A percentile compares a stretch with the other conserved stretches of the same genome.
These are phyloP conservation scores for Phaeolepiota aurea DNA, from an alignment of 768 basidiomycete species.

Conservation along the genomic window DNA sequence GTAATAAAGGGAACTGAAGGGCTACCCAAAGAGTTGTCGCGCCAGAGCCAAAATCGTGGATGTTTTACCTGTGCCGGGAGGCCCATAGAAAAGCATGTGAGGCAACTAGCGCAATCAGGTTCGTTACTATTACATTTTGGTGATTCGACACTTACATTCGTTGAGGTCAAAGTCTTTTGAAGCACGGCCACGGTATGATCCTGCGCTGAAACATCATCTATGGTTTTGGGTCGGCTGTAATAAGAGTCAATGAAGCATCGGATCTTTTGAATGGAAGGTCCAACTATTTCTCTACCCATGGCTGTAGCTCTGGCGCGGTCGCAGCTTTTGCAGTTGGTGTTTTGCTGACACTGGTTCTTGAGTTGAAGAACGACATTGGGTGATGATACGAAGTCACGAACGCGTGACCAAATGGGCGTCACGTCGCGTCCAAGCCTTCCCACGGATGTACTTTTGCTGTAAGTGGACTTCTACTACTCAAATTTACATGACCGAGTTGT, in stretches of 20 bases:
- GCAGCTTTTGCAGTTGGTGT: constrained; percentile 30
- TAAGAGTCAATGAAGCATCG: constrained; percentile 3
- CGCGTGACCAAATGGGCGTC: constrained; percentile 37
- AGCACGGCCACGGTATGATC: constrained; percentile 94
- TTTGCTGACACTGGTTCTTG: constrained; percentile 33
- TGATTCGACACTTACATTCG: constrained; percentile 54
- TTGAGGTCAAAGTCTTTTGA: constrained; percentile 81
- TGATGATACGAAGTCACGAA: constrained; percentile 28
- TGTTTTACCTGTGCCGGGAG: constrained; percentile 98
- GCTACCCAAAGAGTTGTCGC: constrained; percentile 89
- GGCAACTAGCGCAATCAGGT: constrained; percentile 63
- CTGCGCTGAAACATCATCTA: constrained; percentile 96
- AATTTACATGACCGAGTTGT: too few species aligned
- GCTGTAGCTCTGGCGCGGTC: constrained; percentile 58
- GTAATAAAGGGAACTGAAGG: background rate
- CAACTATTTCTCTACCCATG: constrained; percentile 99
- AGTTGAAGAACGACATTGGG: constrained; percentile 63
- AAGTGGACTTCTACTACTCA: too few species aligned
- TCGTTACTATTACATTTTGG: background rate
- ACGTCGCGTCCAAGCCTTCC: constrained; percentile 29
- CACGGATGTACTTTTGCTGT: too few species aligned
- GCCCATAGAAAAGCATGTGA: constrained; percentile 99
- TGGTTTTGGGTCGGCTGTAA: constrained; percentile 87
- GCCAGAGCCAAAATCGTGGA: constrained; percentile 94
- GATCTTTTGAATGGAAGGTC: constrained; percentile 13